Percentiles rank a stretch among this genome's conserved stretches.
These are phyloP conservation scores for Juncus effusus DNA, from an alignment of 176 grass and related monocot genomes.

Conservation along the genomic window DNA sequence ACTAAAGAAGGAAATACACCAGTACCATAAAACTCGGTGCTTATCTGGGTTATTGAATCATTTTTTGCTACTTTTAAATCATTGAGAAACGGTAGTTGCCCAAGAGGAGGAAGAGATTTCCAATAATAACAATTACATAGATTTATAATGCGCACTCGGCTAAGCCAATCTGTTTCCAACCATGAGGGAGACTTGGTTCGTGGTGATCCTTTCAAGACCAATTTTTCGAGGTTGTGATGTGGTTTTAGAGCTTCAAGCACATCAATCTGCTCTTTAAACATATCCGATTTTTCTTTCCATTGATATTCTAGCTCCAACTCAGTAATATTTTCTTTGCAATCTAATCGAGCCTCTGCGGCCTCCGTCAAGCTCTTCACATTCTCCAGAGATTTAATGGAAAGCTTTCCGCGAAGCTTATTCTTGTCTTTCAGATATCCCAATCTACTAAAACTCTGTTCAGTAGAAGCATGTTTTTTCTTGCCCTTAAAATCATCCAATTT, in stretches of 20 bases:
- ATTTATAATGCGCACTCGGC: background rate
- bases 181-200: constrained; percentile 1
- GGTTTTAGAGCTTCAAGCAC: background rate
- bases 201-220: background rate
- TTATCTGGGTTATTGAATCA: background rate
- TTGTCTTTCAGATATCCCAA: too few species aligned
- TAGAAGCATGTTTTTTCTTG: too few species aligned
- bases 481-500: too few species aligned
- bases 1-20: background rate
- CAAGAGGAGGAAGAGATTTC: constrained; percentile 2
- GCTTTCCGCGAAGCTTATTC: background rate
- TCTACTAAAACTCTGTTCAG: too few species aligned
- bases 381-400: constrained; percentile 15
- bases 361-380: background rate
- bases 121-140: background rate
- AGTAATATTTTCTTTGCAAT: background rate
- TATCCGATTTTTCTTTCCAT: constrained; percentile 2
- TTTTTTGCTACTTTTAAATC: background rate
- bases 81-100: constrained; percentile 17
- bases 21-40: background rate
- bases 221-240: background rate
- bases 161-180: constrained; percentile 1
- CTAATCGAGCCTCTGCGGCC: background rate
- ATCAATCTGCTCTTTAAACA: background rate
- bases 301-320: background rate